phyloP scores from a whole-genome alignment of 2,329 filamentous ascomycete genomes.

The Trichoderma breve region DNA sequence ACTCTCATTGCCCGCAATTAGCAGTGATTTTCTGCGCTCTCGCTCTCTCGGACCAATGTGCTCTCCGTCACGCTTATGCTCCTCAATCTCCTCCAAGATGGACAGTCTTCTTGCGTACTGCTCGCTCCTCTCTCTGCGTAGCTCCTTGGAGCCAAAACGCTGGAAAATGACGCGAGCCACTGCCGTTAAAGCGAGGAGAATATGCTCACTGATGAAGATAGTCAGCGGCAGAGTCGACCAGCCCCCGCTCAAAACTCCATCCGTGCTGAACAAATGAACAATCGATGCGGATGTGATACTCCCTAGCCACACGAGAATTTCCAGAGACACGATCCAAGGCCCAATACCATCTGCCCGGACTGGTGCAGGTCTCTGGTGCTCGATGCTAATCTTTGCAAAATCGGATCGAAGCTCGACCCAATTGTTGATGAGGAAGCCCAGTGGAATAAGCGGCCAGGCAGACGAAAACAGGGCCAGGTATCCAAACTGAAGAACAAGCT shows the following conservation, averaged over 20 bases:
- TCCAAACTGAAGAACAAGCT: conserved; percentile 72
- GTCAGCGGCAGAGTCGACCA: conserved; percentile 66
- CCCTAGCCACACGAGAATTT: conserved; percentile 69
- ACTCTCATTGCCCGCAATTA: conserved; percentile 33
- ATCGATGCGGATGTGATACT: conserved; percentile 70
- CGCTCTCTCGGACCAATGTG: conserved; percentile 36
- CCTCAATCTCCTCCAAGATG: conserved; percentile 42
- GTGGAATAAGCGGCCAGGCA: conserved; percentile 70
- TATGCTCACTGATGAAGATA: conserved; percentile 71
- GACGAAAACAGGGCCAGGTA: conserved; percentile 72
- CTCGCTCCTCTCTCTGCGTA: conserved; percentile 40
- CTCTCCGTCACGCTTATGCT: conserved; percentile 34
- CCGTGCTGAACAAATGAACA: conserved; percentile 67
- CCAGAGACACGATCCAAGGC: conserved; percentile 67
- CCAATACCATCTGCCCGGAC: conserved; percentile 71
- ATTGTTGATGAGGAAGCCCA: conserved; percentile 73
- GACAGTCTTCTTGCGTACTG: conserved; percentile 39
- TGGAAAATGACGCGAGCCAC: conserved; percentile 38
- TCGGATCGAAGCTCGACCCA: conserved; percentile 76
- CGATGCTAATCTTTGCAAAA: conserved; percentile 72
- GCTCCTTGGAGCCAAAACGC: conserved; percentile 40
- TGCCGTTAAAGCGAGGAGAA: conserved; percentile 61
- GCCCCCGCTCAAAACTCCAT: conserved; percentile 53
- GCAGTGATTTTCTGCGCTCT: conserved; percentile 39
- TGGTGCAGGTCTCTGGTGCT: conserved; percentile 69